phyloP scores from a whole-genome alignment of 202 grass and related monocot species.

The Musa balbisiana region DNA sequence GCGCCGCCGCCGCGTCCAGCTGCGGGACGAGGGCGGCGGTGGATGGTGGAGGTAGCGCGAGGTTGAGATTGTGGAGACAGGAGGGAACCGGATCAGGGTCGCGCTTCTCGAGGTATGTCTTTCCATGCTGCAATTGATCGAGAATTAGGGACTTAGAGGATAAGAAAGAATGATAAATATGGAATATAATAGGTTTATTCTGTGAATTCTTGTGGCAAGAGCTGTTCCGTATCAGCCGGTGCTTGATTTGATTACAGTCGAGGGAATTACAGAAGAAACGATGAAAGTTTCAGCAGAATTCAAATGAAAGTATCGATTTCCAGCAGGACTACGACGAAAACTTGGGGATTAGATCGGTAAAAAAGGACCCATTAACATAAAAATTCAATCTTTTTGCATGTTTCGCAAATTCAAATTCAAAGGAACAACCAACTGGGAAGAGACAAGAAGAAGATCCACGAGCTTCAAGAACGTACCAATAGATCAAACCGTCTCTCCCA shows the following conservation, averaged over 20 bases:
- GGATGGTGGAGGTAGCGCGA: slow-evolving; percentile 1
- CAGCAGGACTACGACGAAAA: no score
- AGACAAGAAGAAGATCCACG: neutral
- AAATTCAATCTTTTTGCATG: no score
- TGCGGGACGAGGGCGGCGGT: neutral
- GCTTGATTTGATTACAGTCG: neutral
- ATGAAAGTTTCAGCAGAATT: no score
- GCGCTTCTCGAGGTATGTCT: slow-evolving; percentile 34
- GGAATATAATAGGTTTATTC: neutral
- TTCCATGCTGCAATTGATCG: slow-evolving; percentile 41
- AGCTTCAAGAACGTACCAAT: slow-evolving; percentile 16
- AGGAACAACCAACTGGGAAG: neutral
- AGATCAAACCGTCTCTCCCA: slow-evolving; percentile 62
- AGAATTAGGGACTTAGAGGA: neutral
- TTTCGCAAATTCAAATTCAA: no score
- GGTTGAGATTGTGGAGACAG: slow-evolving; percentile 38
- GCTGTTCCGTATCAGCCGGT: neutral
- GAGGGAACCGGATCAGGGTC: slow-evolving; percentile 3
- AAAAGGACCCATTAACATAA: no score
- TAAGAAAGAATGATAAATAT: neutral
- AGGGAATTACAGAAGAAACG: neutral
- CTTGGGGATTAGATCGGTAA: no score
- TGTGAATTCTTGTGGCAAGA: neutral
- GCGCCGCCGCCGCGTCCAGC: neutral
- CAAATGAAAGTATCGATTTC: no score